Percentiles rank a stretch among this genome's conserved stretches.
Evolutionary conservation across 2,329 filamentous ascomycete genomes (phyloP).

Genomic region (Fusarium temperatum): DNA sequence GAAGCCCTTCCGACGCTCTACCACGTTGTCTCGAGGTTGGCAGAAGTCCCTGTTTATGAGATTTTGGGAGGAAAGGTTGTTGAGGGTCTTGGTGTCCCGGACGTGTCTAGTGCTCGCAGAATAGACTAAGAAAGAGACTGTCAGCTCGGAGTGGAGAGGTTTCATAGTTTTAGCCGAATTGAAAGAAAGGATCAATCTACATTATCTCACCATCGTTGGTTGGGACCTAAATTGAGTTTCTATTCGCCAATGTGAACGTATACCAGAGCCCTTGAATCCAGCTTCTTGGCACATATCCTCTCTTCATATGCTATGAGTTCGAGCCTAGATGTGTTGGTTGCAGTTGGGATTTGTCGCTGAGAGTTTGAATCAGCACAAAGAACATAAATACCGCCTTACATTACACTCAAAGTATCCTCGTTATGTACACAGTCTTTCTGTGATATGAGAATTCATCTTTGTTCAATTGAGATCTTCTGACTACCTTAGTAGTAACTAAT

Average conservation of each 20-base stretch:
- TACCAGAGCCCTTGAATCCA: too few relatives aligned
- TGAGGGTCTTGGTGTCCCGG: background rate
- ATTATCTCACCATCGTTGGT: too few relatives aligned
- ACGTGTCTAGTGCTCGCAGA: background rate
- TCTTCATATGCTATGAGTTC: too few relatives aligned
- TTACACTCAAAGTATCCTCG: too few relatives aligned
- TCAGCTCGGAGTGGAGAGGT: accelerated
- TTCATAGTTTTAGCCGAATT: accelerated
- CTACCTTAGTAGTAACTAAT: background rate
- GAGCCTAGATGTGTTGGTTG: too few relatives aligned
- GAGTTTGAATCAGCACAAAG: too few relatives aligned
- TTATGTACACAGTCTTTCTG: accelerated
- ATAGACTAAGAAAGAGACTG: background rate
- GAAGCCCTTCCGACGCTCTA: background rate
- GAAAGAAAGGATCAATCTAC: background rate
- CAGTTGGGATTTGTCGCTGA: too few relatives aligned
- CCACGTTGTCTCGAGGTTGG: background rate
- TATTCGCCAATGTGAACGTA: too few relatives aligned
- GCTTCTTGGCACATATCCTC: too few relatives aligned
- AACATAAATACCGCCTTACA: too few relatives aligned
- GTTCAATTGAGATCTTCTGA: background rate
- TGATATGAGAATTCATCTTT: background rate
- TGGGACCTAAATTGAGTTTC: too few relatives aligned
- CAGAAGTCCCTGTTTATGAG: background rate
- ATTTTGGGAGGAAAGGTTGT: background rate